Evolutionary conservation across 305 asterid genomes (phyloP), one percentile per base, ranked within the genome.

Genomic region (Fraxinus nigra): DNA sequence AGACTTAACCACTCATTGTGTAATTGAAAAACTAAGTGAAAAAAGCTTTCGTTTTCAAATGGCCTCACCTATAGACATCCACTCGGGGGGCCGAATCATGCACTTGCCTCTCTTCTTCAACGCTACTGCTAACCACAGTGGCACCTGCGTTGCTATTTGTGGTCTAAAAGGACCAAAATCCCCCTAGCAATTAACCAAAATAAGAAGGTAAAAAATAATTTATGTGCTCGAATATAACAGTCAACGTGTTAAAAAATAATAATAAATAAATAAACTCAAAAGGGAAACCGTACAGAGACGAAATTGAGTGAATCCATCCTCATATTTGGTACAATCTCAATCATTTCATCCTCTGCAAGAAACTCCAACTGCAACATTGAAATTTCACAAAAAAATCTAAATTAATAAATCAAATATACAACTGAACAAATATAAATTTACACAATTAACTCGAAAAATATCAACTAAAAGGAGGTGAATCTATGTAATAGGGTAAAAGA

Each of bases 61-160:
- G 80, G 33, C 77, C 97, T 88, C 85, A 93, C 98, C 98, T 1
- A 92, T 90, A 20, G 97, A 87, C 93, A 95, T 92, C 99, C 97
- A 95, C 65, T 93, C 95, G 0, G 97, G 97, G 69, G 95, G 92
- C 43, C 91, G 87, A 84, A 95, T 92, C 22, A 93, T 88, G 90
- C 98, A 95, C 87, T 93, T 95, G 54, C 98, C 98, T 90, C 98
- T 89, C 87, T 86, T 95, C 91, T 92, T 95, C 93, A 95, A 85
- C 81, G 99, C 97, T 63, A 95, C 90, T n/a, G 99, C 99, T 78
- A 95, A 83, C 99, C 99, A 95, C 33, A 95, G 87, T 6, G 98
- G 98, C 33, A 91, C 99, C 82, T 88, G 90, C 28, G 93, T 86
- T 7, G 95, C 89, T 78, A 92, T 92, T 77, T 91, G 95, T 5